Base-by-base conservation (phyloP, 495 filamentous ascomycete genomes). In the Trichocladium uniseriatum region DNA sequence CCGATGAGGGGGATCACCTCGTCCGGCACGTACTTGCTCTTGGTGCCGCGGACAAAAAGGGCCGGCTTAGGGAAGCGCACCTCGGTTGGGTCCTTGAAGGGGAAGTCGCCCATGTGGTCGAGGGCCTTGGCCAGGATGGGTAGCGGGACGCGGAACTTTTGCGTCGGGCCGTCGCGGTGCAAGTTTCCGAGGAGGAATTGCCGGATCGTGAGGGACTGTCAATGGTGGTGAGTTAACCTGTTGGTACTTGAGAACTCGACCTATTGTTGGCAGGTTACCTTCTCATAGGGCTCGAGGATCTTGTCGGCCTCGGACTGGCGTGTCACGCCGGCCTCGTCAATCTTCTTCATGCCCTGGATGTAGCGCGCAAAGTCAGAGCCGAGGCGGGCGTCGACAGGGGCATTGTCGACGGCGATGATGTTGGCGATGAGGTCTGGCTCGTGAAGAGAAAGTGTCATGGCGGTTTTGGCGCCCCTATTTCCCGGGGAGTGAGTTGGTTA, bases 141-240 rank as follows among this genome's bases (percentile, higher is more conserved):
- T 7, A 79, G 56, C 9, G 75, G 76, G 9, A 76, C 62, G 32
- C 67, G 66, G 61, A 78, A 78, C 42, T 65, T 67, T 38, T 67
- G 62, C 0, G 52, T 36, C 5, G 42, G 36, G 40, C 29, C n/a
- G 13, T 45, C 11, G 1, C 35, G 77, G 46, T 83, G 61, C 10
- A 96, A 72, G 61, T 96, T 97, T n/a, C 87, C 89, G 4, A 98
- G 76, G 16, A 98, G 78, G 67, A 97, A 98, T 63, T 95, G 89
- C 2, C 92, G 85, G 51, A 96, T 83, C 1, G 77, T 69, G 2
- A 90, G 65, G 27, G 82, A 79, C 76, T 84, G 1, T n/a, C 14
- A 20, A 29, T 8, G 20, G 10, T 6, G 5, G 14, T 5, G 34
- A 37, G 45, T 53, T 40, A 29, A 10, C 27, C 5, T 29, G 5